These are phyloP conservation scores for Chloromonas sp. DNA, from an alignment of 163 green algal species.

Conservation along the genomic window DNA sequence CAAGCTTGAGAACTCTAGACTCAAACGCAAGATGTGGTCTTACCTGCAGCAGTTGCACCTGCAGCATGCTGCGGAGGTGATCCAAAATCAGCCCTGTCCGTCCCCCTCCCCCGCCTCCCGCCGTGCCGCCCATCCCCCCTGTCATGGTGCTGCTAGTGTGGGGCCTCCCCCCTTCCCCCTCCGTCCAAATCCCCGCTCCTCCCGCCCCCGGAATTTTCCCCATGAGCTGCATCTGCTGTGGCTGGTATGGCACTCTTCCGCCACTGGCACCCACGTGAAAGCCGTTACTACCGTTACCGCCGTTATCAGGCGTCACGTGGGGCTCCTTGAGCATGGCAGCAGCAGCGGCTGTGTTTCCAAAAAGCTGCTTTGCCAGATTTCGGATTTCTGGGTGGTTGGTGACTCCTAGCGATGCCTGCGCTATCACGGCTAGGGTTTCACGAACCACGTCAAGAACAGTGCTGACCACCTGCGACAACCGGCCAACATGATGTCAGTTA, in stretches of 20 bases:
- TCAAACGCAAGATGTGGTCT: no score
- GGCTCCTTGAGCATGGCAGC: not conserved
- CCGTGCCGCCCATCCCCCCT: not conserved
- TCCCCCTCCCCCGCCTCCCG: not conserved
- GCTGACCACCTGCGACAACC: not conserved
- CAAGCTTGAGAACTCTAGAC: no score
- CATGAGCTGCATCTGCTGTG: no score
- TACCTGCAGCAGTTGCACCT: not conserved
- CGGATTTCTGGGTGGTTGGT: not conserved
- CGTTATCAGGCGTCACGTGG: no score
- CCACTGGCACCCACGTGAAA: no score
- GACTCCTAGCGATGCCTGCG: not conserved
- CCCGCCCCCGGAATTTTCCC: no score
- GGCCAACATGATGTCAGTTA: no score
- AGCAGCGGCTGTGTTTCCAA: not conserved
- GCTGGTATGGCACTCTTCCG: no score
- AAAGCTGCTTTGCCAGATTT: not conserved
- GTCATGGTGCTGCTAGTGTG: no score
- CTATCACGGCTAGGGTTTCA: slow-evolving; percentile 1
- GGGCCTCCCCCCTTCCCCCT: no score
- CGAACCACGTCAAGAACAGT: not conserved
- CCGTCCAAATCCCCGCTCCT: no score
- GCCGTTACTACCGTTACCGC: no score
- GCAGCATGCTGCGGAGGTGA: not conserved
- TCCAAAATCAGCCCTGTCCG: not conserved